Evolutionary conservation across 176 grass and related monocot genomes (phyloP).

Genomic region (Alopecurus myosuroides): DNA sequence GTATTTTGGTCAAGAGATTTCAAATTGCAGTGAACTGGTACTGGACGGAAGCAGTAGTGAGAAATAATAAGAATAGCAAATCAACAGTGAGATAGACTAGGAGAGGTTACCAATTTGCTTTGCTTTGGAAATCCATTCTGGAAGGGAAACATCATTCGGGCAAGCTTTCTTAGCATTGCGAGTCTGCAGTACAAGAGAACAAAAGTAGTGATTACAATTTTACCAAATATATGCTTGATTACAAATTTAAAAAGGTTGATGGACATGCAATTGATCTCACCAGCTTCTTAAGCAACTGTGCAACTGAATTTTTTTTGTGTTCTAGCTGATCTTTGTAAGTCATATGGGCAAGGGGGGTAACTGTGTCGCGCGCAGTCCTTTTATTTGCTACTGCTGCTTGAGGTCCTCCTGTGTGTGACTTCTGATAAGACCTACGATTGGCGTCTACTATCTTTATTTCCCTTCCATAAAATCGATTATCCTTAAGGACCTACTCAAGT

Average conservation of each 20-base stretch:
- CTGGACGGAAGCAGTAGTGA: neutral
- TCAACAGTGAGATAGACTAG: conserved; percentile 4
- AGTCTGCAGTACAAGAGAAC: conserved; percentile 50
- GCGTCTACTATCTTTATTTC: conserved; percentile 90
- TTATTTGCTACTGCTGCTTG: conserved; percentile 33
- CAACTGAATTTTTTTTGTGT: conserved; percentile 69
- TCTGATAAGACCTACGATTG: conserved; percentile 62
- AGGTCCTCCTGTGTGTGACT: conserved; percentile 15
- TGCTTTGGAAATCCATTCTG: conserved; percentile 73
- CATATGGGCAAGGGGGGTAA: conserved; percentile 86
- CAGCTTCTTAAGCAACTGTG: conserved; percentile 73
- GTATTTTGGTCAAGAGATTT: neutral
- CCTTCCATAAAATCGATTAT: conserved; percentile 60
- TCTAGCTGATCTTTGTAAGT: conserved; percentile 86
- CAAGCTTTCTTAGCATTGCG: conserved; percentile 98
- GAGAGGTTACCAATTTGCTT: conserved; percentile 69
- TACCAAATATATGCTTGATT: neutral
- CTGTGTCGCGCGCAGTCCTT: conserved; percentile 62
- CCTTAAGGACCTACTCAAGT: conserved; percentile 51
- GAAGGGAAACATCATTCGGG: conserved; percentile 71
- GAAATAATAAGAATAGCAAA: neutral
- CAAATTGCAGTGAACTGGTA: neutral
- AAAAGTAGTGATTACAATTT: neutral
- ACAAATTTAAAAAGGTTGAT: neutral
- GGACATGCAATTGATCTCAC: conserved; percentile 43